Evolutionary conservation across 805 yeast species (phyloP).

Genomic region (Lachancea sp.): DNA sequence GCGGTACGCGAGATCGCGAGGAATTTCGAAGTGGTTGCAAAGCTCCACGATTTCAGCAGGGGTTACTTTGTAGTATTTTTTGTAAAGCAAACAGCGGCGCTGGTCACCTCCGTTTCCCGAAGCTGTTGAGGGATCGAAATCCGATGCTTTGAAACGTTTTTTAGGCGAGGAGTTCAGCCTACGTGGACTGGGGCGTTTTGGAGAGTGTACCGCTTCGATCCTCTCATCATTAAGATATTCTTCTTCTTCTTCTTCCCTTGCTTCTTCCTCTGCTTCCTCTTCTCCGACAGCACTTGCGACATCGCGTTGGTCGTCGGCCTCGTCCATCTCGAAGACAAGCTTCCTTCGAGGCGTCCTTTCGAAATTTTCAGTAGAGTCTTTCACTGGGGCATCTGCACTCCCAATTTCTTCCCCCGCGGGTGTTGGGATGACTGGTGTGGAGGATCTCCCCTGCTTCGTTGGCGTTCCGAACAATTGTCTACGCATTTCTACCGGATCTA

Average conservation of each 20-base stretch:
- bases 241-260: neutral
- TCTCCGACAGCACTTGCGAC: neutral
- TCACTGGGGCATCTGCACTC: neutral
- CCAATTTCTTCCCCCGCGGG: neutral
- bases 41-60: conserved; percentile 40
- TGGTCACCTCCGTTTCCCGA: neutral
- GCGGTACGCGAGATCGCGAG: conserved; percentile 43
- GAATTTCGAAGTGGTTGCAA: conserved; percentile 61
- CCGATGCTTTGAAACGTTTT: conserved; percentile 6
- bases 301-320: conserved; percentile 7
- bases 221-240: neutral
- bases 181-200: neutral
- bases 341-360: conserved; percentile 22
- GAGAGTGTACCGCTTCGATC: neutral
- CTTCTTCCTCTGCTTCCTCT: neutral
- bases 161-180: conserved; percentile 6
- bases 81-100: conserved; percentile 19
- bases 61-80: conserved; percentile 32
- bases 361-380: neutral
- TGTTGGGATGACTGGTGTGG: neutral
- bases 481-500: conserved; percentile 26
- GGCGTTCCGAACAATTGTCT: conserved; percentile 27
- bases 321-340: conserved; percentile 29
- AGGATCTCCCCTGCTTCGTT: conserved; percentile 7
- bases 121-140: conserved; percentile 5